phyloP scores from a whole-genome alignment of 768 basidiomycete genomes.

The Lactifluus echinatus region DNA sequence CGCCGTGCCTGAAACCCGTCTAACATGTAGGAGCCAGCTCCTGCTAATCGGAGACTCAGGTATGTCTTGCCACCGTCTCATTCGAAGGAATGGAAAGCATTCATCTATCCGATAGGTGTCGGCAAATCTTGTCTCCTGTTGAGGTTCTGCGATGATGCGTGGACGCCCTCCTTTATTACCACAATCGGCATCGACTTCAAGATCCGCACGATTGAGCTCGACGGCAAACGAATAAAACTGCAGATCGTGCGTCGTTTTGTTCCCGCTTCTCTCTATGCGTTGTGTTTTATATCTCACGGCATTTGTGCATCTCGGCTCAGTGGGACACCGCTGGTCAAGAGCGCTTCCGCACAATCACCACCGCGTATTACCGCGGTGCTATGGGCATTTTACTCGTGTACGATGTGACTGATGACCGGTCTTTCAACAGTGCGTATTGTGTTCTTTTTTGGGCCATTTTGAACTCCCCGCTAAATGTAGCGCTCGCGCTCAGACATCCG shows the following conservation, averaged over 20 bases:
- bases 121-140: constrained; percentile 94
- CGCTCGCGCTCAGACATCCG: constrained; percentile 68
- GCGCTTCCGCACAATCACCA: constrained; percentile 96
- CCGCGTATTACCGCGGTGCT: constrained; percentile 97
- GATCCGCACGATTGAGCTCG: constrained; percentile 97
- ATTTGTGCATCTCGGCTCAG: constrained; percentile 33
- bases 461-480: neutral
- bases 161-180: constrained; percentile 98
- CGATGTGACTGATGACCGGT: constrained; percentile 90
- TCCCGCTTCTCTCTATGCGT: neutral
- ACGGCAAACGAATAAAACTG: constrained; percentile 97
- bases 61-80: constrained; percentile 24
- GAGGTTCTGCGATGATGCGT: constrained; percentile 98
- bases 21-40: constrained; percentile 41
- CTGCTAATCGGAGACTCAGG: constrained; percentile 96
- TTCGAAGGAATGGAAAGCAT: neutral
- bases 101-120: constrained; percentile 49
- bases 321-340: constrained; percentile 99
- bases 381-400: constrained; percentile 99
- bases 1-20: constrained; percentile 9
- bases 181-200: constrained; percentile 99
- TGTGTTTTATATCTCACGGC: neutral
- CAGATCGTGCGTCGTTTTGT: constrained; percentile 68
- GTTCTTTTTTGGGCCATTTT: neutral
- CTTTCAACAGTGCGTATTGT: constrained; percentile 78